phyloP scores from a whole-genome alignment of 2,329 filamentous ascomycete species.

The Venturia asperata region DNA sequence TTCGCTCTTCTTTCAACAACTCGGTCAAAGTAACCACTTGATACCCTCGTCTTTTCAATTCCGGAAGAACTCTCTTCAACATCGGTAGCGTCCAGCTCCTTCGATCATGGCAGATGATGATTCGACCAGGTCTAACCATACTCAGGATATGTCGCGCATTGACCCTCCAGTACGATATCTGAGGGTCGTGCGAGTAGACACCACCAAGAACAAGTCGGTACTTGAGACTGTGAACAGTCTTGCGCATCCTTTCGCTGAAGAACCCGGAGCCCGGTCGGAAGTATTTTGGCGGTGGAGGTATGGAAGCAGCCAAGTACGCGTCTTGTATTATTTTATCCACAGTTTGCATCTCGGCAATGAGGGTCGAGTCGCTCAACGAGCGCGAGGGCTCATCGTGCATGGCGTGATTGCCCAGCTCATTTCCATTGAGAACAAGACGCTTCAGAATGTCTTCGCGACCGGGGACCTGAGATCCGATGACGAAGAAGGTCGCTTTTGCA shows the following conservation, averaged over 20 bases:
- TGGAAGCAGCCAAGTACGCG: slow-evolving; percentile 43
- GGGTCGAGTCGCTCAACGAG: slow-evolving; percentile 50
- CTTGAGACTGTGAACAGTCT: slow-evolving; percentile 51
- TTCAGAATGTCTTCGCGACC: slow-evolving; percentile 45
- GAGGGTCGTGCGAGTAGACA: slow-evolving; percentile 88
- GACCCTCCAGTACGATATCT: slow-evolving; percentile 60
- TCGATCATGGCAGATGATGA: slow-evolving; percentile 82
- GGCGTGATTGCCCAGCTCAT: slow-evolving; percentile 72
- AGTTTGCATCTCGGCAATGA: slow-evolving; percentile 55
- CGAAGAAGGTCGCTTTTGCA: slow-evolving; percentile 77
- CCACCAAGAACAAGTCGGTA: slow-evolving; percentile 72
- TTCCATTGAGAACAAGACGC: slow-evolving; percentile 47
- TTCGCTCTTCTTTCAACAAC: slow-evolving; percentile 41
- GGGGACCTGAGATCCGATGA: slow-evolving; percentile 71
- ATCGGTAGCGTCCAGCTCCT: slow-evolving; percentile 77
- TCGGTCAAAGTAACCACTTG: slow-evolving; percentile 63
- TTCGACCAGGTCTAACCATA: slow-evolving; percentile 67
- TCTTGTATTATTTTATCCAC: slow-evolving; percentile 56
- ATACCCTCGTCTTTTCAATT: slow-evolving; percentile 63
- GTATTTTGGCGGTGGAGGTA: slow-evolving; percentile 49
- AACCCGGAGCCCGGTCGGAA: slow-evolving; percentile 82
- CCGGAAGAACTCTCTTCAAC: slow-evolving; percentile 64
- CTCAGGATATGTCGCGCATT: slow-evolving; percentile 76
- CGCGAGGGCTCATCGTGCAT: slow-evolving; percentile 78
- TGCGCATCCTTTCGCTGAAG: slow-evolving; percentile 65